Conservation (phyloP, 164 flowering plant genomes). For the Tetracentron sinense region DNA sequence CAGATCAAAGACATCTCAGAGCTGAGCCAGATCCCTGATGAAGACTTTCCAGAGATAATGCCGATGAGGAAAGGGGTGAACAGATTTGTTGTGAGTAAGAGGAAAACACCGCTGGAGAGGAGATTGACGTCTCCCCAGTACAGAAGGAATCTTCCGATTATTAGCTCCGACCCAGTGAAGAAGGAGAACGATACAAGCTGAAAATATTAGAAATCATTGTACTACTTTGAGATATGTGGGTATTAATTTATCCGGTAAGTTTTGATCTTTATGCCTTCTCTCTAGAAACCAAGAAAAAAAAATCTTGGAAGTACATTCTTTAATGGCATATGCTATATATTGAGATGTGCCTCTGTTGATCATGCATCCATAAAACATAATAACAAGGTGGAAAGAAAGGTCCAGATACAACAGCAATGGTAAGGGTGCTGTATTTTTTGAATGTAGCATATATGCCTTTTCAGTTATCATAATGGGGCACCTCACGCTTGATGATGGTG, state of each 20-base stretch:
- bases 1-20: conserved; percentile 96
- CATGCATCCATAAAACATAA: no score
- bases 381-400: no score
- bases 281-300: no score
- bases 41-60: conserved; percentile 96
- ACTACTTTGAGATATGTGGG: background rate
- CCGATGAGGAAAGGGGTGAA: conserved; percentile 98
- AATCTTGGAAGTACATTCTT: no score
- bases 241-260: background rate
- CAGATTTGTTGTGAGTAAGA: conserved; percentile 94
- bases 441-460: no score
- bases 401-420: no score
- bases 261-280: no score
- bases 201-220: conserved; percentile 1
- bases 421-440: no score
- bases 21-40: conserved; percentile 90
- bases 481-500: no score
- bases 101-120: conserved; percentile 92
- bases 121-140: conserved; percentile 86
- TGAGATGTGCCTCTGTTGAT: no score
- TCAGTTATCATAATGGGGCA: no score
- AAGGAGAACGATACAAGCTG: conserved; percentile 46
- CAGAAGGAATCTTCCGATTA: conserved; percentile 71
- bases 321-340: no score
- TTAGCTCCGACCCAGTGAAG: conserved; percentile 56